These are phyloP conservation scores for Amylocystis lapponica DNA, from an alignment of 768 basidiomycete species.

Conservation along the genomic window DNA sequence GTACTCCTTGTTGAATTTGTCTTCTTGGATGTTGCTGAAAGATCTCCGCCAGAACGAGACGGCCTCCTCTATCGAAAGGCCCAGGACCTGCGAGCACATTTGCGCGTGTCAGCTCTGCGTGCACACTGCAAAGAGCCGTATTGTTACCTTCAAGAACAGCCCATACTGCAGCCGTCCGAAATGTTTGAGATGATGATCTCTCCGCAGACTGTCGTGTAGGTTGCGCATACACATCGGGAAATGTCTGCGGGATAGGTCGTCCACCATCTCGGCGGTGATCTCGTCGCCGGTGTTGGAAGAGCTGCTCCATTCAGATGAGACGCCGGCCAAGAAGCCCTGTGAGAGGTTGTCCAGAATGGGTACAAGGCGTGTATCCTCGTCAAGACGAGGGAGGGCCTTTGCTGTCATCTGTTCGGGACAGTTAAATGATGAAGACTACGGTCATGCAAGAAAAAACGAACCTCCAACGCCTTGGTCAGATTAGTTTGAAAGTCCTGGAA, in stretches of 20 bases:
- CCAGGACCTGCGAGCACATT: constrained; percentile 68
- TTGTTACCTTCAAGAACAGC: constrained; percentile 86
- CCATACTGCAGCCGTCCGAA: constrained; percentile 88
- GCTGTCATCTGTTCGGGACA: constrained; percentile 59
- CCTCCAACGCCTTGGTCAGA: constrained; percentile 73
- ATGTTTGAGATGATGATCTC: constrained; percentile 87
- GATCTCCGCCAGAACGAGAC: constrained; percentile 89
- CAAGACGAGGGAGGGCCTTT: constrained; percentile 80
- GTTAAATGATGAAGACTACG: neutral
- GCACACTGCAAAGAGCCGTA: neutral
- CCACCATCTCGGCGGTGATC: constrained; percentile 92
- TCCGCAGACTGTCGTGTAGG: constrained; percentile 71
- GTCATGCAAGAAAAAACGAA: constrained; percentile 25
- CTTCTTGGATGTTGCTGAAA: constrained; percentile 76
- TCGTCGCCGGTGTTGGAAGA: constrained; percentile 50
- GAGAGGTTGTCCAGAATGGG: constrained; percentile 90
- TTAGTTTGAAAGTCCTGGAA: constrained; percentile 78
- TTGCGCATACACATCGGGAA: constrained; percentile 96
- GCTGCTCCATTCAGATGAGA: constrained; percentile 76
- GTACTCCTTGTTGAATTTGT: constrained; percentile 97
- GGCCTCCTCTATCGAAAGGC: constrained; percentile 92
- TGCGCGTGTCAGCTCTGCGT: neutral
- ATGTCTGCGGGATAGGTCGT: constrained; percentile 78
- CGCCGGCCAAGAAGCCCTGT: constrained; percentile 88
- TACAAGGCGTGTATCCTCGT: constrained; percentile 88